Conservation (phyloP, 176 grass and related monocot species). For the Rhipidocladum racemiflorum region DNA sequence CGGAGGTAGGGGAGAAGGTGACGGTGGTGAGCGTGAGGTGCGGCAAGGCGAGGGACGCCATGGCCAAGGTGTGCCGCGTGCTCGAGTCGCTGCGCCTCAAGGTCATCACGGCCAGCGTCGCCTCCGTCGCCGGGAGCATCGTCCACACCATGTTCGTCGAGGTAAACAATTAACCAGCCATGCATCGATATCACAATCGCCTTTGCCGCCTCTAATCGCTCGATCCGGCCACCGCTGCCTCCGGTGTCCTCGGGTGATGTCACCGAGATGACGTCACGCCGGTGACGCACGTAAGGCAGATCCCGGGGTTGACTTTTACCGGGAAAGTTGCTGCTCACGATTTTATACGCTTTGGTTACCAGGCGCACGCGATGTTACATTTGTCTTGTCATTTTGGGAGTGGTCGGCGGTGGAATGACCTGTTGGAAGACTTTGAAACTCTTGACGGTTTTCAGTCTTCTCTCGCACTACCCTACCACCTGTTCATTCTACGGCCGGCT, state of each 20-base stretch:
- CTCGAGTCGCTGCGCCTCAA: slow-evolving; percentile 53
- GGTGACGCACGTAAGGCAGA: not conserved
- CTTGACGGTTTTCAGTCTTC: not conserved
- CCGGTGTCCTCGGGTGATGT: not conserved
- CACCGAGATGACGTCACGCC: not conserved
- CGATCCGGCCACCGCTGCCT: not conserved
- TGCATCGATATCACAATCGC: not conserved
- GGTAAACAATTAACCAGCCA: slow-evolving; percentile 35
- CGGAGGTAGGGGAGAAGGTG: slow-evolving; percentile 25
- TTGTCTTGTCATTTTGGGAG: not conserved
- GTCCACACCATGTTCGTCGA: slow-evolving; percentile 55
- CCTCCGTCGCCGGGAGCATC: slow-evolving; percentile 30
- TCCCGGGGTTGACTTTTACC: too few relatives aligned
- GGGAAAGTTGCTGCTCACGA: too few relatives aligned
- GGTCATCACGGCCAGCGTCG: slow-evolving; percentile 50
- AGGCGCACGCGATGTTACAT: too few relatives aligned
- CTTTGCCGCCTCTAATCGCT: not conserved
- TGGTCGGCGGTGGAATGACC: not conserved
- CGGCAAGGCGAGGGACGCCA: slow-evolving; percentile 31
- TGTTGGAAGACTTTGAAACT: not conserved
- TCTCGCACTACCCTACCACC: not conserved
- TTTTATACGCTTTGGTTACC: too few relatives aligned
- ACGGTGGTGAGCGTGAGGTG: slow-evolving; percentile 40
- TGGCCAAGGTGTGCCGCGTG: slow-evolving; percentile 37
- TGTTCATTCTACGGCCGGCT: too few relatives aligned